Conservation (phyloP, 2,329 filamentous ascomycete genomes). For the Emergomyces pasteurianus region DNA sequence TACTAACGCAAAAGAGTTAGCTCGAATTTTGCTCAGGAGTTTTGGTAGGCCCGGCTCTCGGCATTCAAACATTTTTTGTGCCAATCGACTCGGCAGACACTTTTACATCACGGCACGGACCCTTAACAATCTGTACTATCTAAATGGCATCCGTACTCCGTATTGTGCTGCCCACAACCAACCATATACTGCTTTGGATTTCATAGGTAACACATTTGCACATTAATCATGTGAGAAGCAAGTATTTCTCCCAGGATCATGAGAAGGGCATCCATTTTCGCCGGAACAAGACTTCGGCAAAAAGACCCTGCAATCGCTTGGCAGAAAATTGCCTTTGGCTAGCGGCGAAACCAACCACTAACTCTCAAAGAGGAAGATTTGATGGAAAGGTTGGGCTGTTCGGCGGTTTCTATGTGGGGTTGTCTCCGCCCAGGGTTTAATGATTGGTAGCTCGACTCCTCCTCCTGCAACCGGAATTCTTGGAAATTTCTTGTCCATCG, state of each 20-base stretch:
- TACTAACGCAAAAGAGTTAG: too few species aligned
- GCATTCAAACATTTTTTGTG: neutral
- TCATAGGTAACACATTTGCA: neutral
- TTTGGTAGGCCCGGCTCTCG: neutral
- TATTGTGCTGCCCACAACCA: neutral
- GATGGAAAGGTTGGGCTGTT: neutral
- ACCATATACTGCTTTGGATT: neutral
- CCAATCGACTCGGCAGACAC: too few species aligned
- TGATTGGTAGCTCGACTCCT: neutral
- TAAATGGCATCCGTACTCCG: neutral
- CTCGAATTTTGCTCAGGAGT: too few species aligned
- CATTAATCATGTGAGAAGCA: neutral
- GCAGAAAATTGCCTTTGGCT: neutral
- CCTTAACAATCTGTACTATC: neutral
- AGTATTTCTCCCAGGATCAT: neutral
- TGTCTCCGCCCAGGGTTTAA: neutral
- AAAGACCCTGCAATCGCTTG: neutral
- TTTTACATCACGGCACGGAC: neutral
- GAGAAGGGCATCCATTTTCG: neutral
- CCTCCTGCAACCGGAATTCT: neutral
- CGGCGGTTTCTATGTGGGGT: neutral
- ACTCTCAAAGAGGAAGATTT: neutral
- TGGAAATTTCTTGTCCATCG: neutral
- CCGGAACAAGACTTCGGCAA: neutral
- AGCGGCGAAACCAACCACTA: neutral